Conservation (phyloP, 192 early-diverging fungal genomes). For the Coemansia sp. region DNA sequence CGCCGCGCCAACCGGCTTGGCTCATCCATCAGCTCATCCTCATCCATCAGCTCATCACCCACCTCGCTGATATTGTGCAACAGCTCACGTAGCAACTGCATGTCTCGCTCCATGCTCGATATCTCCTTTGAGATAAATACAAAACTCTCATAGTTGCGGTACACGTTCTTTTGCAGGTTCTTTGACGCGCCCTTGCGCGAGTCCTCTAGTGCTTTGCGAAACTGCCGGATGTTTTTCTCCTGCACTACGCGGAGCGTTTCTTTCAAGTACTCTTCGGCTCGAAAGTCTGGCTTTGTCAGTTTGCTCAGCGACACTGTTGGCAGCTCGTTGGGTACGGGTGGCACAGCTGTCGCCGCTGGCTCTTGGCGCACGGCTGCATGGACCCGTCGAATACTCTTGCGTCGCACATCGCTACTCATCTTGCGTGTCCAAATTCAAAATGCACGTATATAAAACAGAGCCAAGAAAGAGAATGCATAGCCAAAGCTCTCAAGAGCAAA, state of each 20-base stretch:
- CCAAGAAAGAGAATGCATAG: not conserved
- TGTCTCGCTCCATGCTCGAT: constrained; percentile 69
- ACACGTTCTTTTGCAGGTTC: constrained; percentile 69
- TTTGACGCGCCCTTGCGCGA: constrained; percentile 60
- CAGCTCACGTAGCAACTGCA: constrained; percentile 63
- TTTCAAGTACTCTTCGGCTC: constrained; percentile 44
- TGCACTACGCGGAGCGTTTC: constrained; percentile 32
- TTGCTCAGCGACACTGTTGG: constrained; percentile 38
- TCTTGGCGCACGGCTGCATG: constrained; percentile 15
- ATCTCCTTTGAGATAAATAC: constrained; percentile 78
- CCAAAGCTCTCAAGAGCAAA: no score
- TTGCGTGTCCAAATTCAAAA: not conserved
- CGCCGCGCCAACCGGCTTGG: constrained; percentile 23
- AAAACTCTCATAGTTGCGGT: constrained; percentile 74
- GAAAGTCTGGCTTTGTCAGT: constrained; percentile 41
- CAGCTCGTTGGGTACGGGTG: constrained; percentile 17
- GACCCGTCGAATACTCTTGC: constrained; percentile 27
- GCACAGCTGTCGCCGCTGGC: not conserved
- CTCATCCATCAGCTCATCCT: constrained; percentile 27
- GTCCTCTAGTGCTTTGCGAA: constrained; percentile 58
- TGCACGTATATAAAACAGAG: not conserved
- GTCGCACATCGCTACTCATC: constrained; percentile 7
- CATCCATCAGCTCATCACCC: constrained; percentile 57
- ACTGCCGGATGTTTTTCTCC: constrained; percentile 41
- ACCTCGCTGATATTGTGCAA: constrained; percentile 62